These are phyloP conservation scores for Vicia villosa DNA, from an alignment of 306 rosid species.

Conservation along the genomic window DNA sequence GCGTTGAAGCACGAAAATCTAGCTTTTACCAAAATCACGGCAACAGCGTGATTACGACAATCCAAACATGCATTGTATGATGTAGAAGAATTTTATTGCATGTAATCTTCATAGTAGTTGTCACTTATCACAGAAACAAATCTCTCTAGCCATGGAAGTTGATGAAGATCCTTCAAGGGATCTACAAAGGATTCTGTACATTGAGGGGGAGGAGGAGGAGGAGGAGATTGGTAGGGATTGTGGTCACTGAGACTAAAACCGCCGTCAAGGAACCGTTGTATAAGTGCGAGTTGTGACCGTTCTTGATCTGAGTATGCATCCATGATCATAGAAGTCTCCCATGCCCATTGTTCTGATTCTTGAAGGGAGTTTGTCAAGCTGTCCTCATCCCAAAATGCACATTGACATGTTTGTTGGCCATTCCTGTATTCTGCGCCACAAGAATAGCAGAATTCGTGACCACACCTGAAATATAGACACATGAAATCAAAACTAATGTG, in stretches of 20 bases:
- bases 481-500: background rate
- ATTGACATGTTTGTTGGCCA: slow-evolving; percentile 76
- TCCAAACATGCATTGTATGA: slow-evolving; percentile 12
- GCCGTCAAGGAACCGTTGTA: slow-evolving; percentile 85
- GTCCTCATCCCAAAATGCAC: slow-evolving; percentile 85
- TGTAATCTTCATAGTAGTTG: slow-evolving; percentile 80
- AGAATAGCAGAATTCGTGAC: slow-evolving; percentile 86
- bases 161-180: slow-evolving; percentile 90
- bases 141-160: slow-evolving; percentile 97
- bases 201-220: slow-evolving; percentile 96
- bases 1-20: no score
- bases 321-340: slow-evolving; percentile 89
- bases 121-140: slow-evolving; percentile 94
- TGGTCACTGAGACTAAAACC: slow-evolving; percentile 88
- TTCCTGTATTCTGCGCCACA: slow-evolving; percentile 77
- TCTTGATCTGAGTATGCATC: slow-evolving; percentile 96
- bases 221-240: slow-evolving; percentile 85
- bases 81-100: slow-evolving; percentile 52
- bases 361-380: slow-evolving; percentile 68
- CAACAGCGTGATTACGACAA: background rate
- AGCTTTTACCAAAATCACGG: no score
- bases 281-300: slow-evolving; percentile 76
- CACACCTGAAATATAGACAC: slow-evolving; percentile 64
- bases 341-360: slow-evolving; percentile 98
- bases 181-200: slow-evolving; percentile 81